These are phyloP conservation scores for Mucor lusitanicus DNA, from an alignment of 371 early-diverging fungal species.

Conservation along the genomic window DNA sequence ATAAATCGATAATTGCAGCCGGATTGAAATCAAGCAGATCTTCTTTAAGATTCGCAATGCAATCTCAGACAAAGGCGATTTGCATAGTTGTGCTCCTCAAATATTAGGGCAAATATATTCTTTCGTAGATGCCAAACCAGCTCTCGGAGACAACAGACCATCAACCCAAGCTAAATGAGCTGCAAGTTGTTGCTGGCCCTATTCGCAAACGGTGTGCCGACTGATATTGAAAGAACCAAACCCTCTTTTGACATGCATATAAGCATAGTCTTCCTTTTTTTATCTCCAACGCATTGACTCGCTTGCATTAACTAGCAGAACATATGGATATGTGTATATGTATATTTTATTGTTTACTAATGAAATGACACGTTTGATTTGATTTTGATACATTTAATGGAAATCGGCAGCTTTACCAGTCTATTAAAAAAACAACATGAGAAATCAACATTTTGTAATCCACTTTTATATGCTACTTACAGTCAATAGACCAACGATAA, in stretches of 20 bases:
- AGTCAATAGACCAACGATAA: conserved; percentile 80
- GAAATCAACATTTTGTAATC: neutral
- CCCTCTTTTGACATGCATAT: neutral
- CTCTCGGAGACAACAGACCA: too few species aligned
- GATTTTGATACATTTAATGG: conserved; percentile 22
- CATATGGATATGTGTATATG: neutral
- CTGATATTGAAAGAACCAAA: neutral
- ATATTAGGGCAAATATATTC: neutral
- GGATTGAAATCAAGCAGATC: neutral
- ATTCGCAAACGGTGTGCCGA: too few species aligned
- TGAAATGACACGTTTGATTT: neutral
- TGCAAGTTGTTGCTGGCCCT: too few species aligned
- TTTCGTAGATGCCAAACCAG: neutral
- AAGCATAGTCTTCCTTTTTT: neutral
- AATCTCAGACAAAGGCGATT: neutral
- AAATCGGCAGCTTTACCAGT: conserved; percentile 61
- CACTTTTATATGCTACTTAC: conserved; percentile 41
- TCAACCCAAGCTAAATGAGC: neutral
- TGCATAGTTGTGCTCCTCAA: neutral
- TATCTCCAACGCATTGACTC: neutral
- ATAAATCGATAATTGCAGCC: too few species aligned
- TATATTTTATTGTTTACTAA: neutral
- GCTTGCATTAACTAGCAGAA: neutral
- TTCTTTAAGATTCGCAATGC: neutral
- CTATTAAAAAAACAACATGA: conserved; percentile 24